phyloP scores from a whole-genome alignment of 805 yeast genomes.

The Maudiozyma saulgeensis region DNA sequence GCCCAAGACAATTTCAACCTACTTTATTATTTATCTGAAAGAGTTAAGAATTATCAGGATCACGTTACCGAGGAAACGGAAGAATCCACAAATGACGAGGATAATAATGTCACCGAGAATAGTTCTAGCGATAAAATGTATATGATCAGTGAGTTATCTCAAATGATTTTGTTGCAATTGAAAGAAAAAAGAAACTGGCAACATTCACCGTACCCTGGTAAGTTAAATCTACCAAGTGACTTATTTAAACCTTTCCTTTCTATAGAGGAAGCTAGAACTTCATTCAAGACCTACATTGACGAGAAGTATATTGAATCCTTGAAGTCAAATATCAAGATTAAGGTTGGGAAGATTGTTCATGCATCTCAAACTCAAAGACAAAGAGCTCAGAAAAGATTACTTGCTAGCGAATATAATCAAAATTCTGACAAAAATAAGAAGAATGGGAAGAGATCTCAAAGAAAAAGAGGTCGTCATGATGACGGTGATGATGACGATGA shows the following conservation, averaged over 20 bases:
- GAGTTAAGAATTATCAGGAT: constrained; percentile 73
- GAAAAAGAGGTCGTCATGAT: constrained; percentile 2
- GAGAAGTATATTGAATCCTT: constrained; percentile 36
- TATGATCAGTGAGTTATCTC: constrained; percentile 63
- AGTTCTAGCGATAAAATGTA: constrained; percentile 38
- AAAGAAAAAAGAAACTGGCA: constrained; percentile 57
- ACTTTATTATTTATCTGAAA: constrained; percentile 63
- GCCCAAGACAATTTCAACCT: constrained; percentile 60
- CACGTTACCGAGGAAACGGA: constrained; percentile 32
- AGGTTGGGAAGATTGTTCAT: constrained; percentile 24
- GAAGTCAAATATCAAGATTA: constrained; percentile 24
- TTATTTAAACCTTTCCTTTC: constrained; percentile 52
- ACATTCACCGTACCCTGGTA: constrained; percentile 75
- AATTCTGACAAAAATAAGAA: constrained; percentile 4
- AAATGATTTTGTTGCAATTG: constrained; percentile 49
- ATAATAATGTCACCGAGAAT: constrained; percentile 9
- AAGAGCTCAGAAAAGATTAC: constrained; percentile 22
- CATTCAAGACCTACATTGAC: constrained; percentile 47
- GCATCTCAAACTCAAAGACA: constrained; percentile 26
- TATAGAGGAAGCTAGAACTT: constrained; percentile 47
- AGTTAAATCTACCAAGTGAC: constrained; percentile 59
- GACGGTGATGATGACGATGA: constrained; percentile 11
- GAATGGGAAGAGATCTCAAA: constrained; percentile 1
- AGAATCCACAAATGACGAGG: constrained; percentile 19
- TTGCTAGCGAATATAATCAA: constrained; percentile 16